Conservation (phyloP, 1,284 basidiomycete species). For the Irpex sp. region DNA sequence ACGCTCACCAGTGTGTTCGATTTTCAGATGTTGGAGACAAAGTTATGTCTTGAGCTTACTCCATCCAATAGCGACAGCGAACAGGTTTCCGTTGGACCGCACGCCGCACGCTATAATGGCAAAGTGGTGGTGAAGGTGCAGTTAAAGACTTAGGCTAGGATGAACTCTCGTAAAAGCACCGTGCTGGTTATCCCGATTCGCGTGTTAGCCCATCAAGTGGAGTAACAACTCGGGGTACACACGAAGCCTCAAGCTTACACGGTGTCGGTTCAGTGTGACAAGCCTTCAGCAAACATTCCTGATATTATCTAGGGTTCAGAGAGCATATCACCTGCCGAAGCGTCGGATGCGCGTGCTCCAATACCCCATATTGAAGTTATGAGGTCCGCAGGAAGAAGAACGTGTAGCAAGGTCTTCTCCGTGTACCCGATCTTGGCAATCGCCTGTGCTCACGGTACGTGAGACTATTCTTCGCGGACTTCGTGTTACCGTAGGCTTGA, state of each 20-base stretch:
- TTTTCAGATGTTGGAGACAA: background rate
- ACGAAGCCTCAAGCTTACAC: background rate
- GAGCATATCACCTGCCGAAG: too few species aligned
- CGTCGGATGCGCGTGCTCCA: background rate
- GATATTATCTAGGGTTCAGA: background rate
- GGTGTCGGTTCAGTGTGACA: background rate
- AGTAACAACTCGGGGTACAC: background rate
- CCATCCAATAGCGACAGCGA: too few species aligned
- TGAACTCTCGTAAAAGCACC: background rate
- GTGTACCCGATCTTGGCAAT: background rate
- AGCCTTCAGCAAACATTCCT: background rate
- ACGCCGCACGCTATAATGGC: background rate
- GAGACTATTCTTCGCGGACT: background rate
- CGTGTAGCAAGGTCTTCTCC: background rate
- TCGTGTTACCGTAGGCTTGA: too few species aligned
- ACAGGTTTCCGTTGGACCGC: background rate
- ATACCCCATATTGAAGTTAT: background rate
- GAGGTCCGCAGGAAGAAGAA: background rate
- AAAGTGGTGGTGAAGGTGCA: background rate
- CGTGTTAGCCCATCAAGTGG: background rate
- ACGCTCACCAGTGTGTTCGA: background rate
- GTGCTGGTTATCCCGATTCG: background rate
- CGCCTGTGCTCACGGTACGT: background rate
- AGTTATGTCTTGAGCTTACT: background rate
- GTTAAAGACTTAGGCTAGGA: background rate